These are phyloP conservation scores for Salvia splendens DNA, from an alignment of 257 asterid species.

Conservation along the genomic window DNA sequence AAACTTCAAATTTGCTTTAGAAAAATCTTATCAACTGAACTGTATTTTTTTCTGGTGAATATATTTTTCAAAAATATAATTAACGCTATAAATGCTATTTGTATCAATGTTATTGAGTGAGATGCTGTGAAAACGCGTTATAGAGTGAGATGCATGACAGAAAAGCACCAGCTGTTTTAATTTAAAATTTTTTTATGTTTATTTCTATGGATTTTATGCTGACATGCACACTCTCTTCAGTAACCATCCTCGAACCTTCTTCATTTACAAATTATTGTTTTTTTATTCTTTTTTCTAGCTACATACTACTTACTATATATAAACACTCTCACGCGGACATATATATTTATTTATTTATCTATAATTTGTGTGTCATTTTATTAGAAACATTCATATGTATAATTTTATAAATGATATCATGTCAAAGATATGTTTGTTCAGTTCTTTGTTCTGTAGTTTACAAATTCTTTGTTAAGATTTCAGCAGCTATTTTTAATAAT, in stretches of 20 bases:
- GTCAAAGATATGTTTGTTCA: slow-evolving; percentile 22
- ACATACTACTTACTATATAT: background rate
- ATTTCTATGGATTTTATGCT: slow-evolving; percentile 19
- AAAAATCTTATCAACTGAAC: too few relatives aligned
- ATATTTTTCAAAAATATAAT: too few relatives aligned
- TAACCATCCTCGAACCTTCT: slow-evolving; percentile 63
- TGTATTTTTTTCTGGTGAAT: too few relatives aligned
- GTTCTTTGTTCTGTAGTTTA: background rate
- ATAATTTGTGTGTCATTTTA: slow-evolving; percentile 14
- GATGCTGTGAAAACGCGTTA: slow-evolving; percentile 49
- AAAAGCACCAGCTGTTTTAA: slow-evolving; percentile 56
- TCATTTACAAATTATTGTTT: slow-evolving; percentile 37
- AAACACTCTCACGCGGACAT: slow-evolving; percentile 17
- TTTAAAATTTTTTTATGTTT: background rate
- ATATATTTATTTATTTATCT: background rate
- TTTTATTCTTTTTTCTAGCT: background rate
- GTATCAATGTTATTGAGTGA: background rate
- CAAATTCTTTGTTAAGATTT: too few relatives aligned
- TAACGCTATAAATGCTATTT: too few relatives aligned
- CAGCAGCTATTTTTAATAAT: too few relatives aligned
- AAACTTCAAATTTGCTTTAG: too few relatives aligned
- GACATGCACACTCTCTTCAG: slow-evolving; percentile 21
- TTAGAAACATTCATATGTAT: slow-evolving; percentile 31
- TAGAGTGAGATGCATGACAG: slow-evolving; percentile 51
- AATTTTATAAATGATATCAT: background rate